Evolutionary conservation across 208 protist genomes (phyloP), one percentile per base, ranked within the genome.

Genomic region (Acanthamoeba triangularis): DNA sequence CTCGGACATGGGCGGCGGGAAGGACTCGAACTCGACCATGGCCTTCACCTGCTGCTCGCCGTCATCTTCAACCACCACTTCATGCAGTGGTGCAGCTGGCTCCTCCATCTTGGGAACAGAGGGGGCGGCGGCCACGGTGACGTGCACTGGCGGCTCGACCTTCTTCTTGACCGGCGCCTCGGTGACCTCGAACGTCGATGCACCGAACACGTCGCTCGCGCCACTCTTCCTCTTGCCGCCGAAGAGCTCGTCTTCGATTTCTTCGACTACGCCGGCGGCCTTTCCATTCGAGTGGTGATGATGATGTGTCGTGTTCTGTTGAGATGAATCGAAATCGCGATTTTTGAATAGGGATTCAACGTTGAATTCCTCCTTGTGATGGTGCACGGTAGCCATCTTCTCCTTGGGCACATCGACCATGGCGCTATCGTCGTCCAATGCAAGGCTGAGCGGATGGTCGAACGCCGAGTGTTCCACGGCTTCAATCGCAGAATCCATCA

Each of bases 1-100:
- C 72, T 80, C 72, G 72, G 72, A 49, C 72, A 80, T 14, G 72
- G 72, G 72, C 72, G 72, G 72, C 33, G 72, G 72, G 72, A 80
- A 80, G 33, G 72, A 80, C 72, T 80, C 72, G n/a, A 80, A 47
- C 72, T 80, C 37, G 33, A 47, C 33, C 72, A 44, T 20, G 25
- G 16, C 72, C 72, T 11, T 80, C 72, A 3, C 14, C 61, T 23
- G 7, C 18, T 80, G 35, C n/a, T 44, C 33, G 18, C 37, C 33
- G 35, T 80, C 72, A 35, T 80, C 72, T 30, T 80, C 72, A 2
- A 35, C 72, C 25, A 23, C 18, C 10, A 30, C 72, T 20, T 80
- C 35, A 47, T 30, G 25, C 7, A 0, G 10, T n/a, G n/a, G n/a
- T n/a, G n/a, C n/a, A 23, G 16, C 30, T n/a, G 28, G 25, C 72